A percentile compares a stretch with the other conserved stretches of the same genome.
Conservation (phyloP, 1,284 basidiomycete species). For the Ganoderma lingzhi region DNA sequence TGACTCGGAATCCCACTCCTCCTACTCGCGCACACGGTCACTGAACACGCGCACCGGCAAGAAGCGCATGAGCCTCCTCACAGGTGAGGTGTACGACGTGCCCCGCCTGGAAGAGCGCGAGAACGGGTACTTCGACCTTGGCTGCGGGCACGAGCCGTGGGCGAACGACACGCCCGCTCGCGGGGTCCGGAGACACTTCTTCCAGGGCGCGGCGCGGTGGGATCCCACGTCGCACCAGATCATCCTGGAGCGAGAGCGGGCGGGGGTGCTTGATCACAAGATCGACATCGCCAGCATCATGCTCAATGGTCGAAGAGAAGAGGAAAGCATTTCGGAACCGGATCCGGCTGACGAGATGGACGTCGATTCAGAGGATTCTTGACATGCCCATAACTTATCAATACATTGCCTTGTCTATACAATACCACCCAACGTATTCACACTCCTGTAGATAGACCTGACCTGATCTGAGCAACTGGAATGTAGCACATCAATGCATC, state of each 20-base stretch:
- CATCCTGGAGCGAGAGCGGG: slow-evolving; percentile 22
- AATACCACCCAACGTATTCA: neutral
- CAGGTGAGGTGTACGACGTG: slow-evolving; percentile 60
- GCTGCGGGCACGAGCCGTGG: slow-evolving; percentile 37
- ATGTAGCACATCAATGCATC: neutral
- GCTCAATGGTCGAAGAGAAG: slow-evolving; percentile 29
- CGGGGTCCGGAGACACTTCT: slow-evolving; percentile 58
- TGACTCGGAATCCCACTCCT: slow-evolving; percentile 47
- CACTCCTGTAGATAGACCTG: neutral
- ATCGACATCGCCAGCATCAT: slow-evolving; percentile 27
- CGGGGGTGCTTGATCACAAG: slow-evolving; percentile 17
- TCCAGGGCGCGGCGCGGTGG: slow-evolving; percentile 58
- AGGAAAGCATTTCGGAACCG: slow-evolving; percentile 19
- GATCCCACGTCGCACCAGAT: slow-evolving; percentile 40
- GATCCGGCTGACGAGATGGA: slow-evolving; percentile 34
- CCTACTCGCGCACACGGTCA: slow-evolving; percentile 36
- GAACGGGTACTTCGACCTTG: slow-evolving; percentile 39
- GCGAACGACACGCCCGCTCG: slow-evolving; percentile 23
- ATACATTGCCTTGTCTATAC: neutral
- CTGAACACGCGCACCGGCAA: slow-evolving; percentile 40
- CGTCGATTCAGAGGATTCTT: slow-evolving; percentile 27
- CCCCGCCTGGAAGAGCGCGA: slow-evolving; percentile 44
- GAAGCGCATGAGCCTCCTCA: slow-evolving; percentile 74
- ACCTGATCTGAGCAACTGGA: neutral
- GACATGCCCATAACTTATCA: slow-evolving; percentile 16